phyloP scores from a whole-genome alignment of 805 yeast genomes.

The Saturnispora besseyi region DNA sequence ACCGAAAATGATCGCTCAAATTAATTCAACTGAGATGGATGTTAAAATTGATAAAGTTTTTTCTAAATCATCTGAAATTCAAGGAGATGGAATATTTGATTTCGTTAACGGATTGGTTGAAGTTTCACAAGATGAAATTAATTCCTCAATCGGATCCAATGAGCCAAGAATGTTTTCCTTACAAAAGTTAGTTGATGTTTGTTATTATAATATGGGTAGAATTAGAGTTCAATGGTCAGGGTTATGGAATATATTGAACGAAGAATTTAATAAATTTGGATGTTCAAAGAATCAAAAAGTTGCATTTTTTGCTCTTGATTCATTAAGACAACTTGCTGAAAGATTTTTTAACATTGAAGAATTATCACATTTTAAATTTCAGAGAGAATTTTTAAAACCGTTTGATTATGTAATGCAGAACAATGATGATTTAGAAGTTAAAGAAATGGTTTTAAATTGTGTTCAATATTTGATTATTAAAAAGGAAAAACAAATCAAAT shows the following conservation, averaged over 20 bases:
- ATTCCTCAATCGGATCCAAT: constrained; percentile 69
- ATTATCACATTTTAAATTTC: constrained; percentile 90
- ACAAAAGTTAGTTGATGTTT: constrained; percentile 93
- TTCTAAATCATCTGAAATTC: constrained; percentile 67
- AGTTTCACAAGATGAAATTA: constrained; percentile 86
- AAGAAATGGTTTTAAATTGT: constrained; percentile 86
- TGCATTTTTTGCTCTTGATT: constrained; percentile 86
- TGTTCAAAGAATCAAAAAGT: constrained; percentile 68
- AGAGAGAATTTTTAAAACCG: constrained; percentile 86
- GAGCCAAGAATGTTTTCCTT: constrained; percentile 88
- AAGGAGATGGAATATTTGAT: constrained; percentile 76
- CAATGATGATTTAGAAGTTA: constrained; percentile 60
- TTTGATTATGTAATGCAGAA: constrained; percentile 70
- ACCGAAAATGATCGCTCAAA: constrained; percentile 45
- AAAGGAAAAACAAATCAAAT: constrained; percentile 63
- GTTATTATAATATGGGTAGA: constrained; percentile 95
- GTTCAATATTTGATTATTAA: constrained; percentile 75
- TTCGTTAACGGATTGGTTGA: constrained; percentile 82
- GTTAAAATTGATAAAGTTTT: constrained; percentile 83
- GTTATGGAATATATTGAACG: constrained; percentile 90
- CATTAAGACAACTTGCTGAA: constrained; percentile 85
- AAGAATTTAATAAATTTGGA: constrained; percentile 76
- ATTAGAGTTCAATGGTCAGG: constrained; percentile 95
- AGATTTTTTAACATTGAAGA: constrained; percentile 91
- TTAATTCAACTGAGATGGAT: constrained; percentile 59